These are phyloP conservation scores for Geoglossum glabrum DNA, from an alignment of 495 filamentous ascomycete species.

Conservation along the genomic window DNA sequence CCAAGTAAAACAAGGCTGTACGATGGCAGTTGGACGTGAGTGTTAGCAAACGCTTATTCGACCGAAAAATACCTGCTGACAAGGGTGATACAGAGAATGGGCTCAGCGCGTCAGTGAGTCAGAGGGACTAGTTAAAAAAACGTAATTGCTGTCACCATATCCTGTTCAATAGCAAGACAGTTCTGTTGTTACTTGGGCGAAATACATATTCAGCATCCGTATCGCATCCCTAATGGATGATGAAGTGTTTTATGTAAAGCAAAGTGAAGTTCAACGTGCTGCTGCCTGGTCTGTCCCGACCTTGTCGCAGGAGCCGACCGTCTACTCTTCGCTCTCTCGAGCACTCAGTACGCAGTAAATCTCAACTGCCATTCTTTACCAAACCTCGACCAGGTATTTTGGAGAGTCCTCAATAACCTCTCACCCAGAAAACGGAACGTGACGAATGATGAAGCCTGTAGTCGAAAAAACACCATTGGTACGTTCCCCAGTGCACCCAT, in stretches of 20 bases:
- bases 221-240: neutral
- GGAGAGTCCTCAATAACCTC: neutral
- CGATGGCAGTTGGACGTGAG: slow-evolving; percentile 96
- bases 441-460: neutral
- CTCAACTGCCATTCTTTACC: neutral
- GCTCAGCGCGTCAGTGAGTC: slow-evolving; percentile 43
- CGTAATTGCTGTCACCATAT: neutral
- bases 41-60: slow-evolving; percentile 14
- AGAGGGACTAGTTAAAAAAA: slow-evolving; percentile 39
- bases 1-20: slow-evolving; percentile 56
- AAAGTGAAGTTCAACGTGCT: neutral
- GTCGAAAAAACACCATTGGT: neutral
- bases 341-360: neutral
- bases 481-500: neutral
- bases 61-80: slow-evolving; percentile 11
- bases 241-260: neutral
- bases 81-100: slow-evolving; percentile 38
- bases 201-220: neutral
- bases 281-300: neutral
- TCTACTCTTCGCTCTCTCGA: too few relatives aligned
- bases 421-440: neutral
- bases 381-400: neutral
- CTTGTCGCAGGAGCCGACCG: neutral
- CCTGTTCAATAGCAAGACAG: neutral
- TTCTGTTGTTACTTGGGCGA: neutral